Conservation (phyloP, 139 green algal species). For the Chlorella sp. region DNA sequence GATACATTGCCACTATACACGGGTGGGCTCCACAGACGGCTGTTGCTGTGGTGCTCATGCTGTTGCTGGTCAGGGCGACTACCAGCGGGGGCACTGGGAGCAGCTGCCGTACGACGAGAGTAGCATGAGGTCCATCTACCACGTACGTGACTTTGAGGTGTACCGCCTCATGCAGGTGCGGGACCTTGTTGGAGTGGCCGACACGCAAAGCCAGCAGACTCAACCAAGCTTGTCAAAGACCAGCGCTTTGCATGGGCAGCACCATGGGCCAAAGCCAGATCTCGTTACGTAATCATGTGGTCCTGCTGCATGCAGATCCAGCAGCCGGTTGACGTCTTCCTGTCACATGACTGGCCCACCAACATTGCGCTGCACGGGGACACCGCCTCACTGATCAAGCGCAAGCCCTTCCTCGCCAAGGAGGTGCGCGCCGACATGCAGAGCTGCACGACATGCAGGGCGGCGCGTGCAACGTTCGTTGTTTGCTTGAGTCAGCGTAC, state of each 20-base stretch:
- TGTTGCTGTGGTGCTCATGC: not conserved
- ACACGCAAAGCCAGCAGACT: no score
- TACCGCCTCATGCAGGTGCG: constrained; percentile 64
- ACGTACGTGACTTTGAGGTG: constrained; percentile 86
- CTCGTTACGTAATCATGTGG: not conserved
- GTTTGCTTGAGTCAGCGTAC: not conserved
- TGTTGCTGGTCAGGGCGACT: constrained; percentile 24
- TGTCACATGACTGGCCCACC: constrained; percentile 96
- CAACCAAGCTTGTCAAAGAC: not conserved
- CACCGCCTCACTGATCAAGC: constrained; percentile 51
- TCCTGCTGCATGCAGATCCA: constrained; percentile 43
- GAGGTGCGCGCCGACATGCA: constrained; percentile 51
- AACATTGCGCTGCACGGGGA: constrained; percentile 74
- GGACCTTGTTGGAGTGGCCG: not conserved
- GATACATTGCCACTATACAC: no score
- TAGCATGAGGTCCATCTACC: constrained; percentile 84
- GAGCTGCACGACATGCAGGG: not conserved
- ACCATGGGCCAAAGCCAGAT: not conserved
- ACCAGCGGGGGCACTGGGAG: constrained; percentile 75
- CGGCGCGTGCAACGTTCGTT: not conserved
- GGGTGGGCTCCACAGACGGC: no score
- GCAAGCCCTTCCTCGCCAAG: constrained; percentile 76
- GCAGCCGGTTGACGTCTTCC: constrained; percentile 77
- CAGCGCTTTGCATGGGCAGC: not conserved
- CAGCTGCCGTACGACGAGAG: constrained; percentile 68